Evolutionary conservation across 108 stramenopile species (phyloP).

Genomic region (Skeletonema costatum): DNA sequence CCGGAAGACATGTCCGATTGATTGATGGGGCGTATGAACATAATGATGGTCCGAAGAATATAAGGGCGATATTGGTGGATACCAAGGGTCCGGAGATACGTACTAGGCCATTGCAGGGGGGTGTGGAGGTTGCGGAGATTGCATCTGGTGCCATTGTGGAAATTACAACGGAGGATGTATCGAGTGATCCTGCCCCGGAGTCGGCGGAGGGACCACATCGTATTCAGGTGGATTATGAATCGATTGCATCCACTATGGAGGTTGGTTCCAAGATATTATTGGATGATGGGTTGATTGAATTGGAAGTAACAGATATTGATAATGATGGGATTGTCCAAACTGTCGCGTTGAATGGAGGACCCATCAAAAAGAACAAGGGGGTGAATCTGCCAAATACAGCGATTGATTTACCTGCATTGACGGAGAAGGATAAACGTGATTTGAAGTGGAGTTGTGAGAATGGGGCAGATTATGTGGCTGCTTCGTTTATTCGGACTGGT

Average conservation of each 20-base stretch:
- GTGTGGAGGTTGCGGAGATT: constrained; percentile 59
- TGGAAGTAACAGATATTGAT: constrained; percentile 68
- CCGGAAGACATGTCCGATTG: constrained; percentile 51
- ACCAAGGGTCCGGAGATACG: constrained; percentile 94
- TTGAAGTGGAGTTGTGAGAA: constrained; percentile 71
- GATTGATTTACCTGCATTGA: constrained; percentile 79
- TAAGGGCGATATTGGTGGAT: constrained; percentile 81
- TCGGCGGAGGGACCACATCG: constrained; percentile 53
- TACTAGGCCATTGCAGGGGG: constrained; percentile 78
- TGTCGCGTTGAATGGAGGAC: constrained; percentile 75
- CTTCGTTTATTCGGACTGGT: constrained; percentile 86
- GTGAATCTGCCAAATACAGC: constrained; percentile 82
- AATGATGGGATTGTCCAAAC: constrained; percentile 57
- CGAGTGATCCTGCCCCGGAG: constrained; percentile 44
- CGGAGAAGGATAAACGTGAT: constrained; percentile 85
- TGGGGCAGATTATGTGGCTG: constrained; percentile 88
- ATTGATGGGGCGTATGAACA: constrained; percentile 23
- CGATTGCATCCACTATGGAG: constrained; percentile 65
- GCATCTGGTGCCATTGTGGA: constrained; percentile 51
- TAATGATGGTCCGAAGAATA: constrained; percentile 52
- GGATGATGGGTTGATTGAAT: constrained; percentile 91
- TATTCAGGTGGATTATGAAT: constrained; percentile 80
- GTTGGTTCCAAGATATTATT: constrained; percentile 59
- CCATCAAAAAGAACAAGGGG: constrained; percentile 81
- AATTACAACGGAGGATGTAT: constrained; percentile 57